These are phyloP conservation scores for Lachancea thermotolerans DNA, from an alignment of 805 yeast genomes.

Conservation along the genomic window DNA sequence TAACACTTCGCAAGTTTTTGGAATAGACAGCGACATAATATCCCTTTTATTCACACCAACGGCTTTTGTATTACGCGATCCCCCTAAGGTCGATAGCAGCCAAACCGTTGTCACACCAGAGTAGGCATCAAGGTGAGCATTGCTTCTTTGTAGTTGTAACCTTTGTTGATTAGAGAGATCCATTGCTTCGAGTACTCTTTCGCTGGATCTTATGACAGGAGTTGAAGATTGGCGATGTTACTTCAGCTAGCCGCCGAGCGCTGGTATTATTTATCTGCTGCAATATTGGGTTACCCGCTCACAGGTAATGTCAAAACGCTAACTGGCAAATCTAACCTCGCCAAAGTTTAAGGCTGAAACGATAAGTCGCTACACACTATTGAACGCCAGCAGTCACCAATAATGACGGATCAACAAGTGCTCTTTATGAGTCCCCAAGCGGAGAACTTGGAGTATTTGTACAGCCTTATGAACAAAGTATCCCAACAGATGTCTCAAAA, in stretches of 20 bases:
- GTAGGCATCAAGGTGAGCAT: neutral
- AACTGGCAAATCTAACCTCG: too few species aligned
- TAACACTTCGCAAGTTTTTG: conserved; percentile 25
- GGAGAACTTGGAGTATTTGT: conserved; percentile 22
- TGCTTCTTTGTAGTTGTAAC: conserved; percentile 2
- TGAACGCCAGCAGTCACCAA: neutral
- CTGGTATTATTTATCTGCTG: neutral
- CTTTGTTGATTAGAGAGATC: neutral
- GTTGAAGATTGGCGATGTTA: neutral
- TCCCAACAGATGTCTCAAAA: conserved; percentile 16
- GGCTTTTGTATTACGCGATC: conserved; percentile 6
- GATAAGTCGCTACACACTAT: too few species aligned
- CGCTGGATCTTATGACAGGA: too few species aligned
- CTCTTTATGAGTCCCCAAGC: conserved; percentile 25
- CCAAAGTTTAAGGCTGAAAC: too few species aligned
- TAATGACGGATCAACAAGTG: conserved; percentile 14
- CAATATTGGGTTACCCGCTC: neutral
- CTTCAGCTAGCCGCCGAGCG: neutral
- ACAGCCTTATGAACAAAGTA: conserved; percentile 17
- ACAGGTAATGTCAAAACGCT: too few species aligned
- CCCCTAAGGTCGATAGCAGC: conserved; percentile 28
- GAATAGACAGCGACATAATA: conserved; percentile 28
- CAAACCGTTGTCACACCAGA: conserved; percentile 25
- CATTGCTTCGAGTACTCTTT: neutral
- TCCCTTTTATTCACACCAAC: conserved; percentile 23